phyloP scores from a whole-genome alignment of 345 rosid species.

The Cardamine occulta region DNA sequence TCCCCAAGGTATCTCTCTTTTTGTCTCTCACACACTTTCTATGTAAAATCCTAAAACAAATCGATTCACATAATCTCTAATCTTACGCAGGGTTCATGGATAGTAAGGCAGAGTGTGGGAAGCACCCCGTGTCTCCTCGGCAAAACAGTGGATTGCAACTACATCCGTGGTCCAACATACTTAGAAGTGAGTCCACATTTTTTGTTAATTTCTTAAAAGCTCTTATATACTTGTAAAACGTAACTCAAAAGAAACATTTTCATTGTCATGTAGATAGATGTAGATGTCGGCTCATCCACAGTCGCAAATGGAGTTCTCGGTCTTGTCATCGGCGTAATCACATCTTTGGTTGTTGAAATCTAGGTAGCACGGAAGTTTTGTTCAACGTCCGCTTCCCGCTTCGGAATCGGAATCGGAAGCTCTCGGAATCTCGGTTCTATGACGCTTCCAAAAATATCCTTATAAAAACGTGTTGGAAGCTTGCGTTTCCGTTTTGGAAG shows the following conservation, averaged over 20 bases:
- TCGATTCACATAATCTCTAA: background rate
- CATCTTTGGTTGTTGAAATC: slow-evolving; percentile 89
- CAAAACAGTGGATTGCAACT: slow-evolving; percentile 95
- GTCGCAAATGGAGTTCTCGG: slow-evolving; percentile 99
- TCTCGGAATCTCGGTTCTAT: no score
- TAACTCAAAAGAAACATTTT: slow-evolving; percentile 1
- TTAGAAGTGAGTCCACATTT: slow-evolving; percentile 62
- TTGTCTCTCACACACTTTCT: background rate
- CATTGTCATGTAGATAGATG: slow-evolving; percentile 64
- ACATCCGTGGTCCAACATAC: slow-evolving; percentile 81
- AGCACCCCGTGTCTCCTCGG: slow-evolving; percentile 98
- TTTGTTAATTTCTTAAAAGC: background rate
- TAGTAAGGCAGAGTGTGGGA: slow-evolving; percentile 98
- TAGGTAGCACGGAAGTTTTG: no score
- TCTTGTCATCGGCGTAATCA: slow-evolving; percentile 93
- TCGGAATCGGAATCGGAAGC: no score
- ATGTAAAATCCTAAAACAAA: background rate
- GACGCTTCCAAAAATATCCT: no score
- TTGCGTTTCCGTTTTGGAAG: no score
- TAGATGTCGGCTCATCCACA: slow-evolving; percentile 96
- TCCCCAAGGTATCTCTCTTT: slow-evolving; percentile 71
- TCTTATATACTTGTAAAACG: background rate
- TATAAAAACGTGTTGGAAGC: no score
- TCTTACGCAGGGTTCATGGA: slow-evolving; percentile 90
- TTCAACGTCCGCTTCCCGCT: no score